A percentile compares a stretch with the other conserved stretches of the same genome.
These are phyloP conservation scores for Trypethelium eluteriae DNA, from an alignment of 495 filamentous ascomycete species.

Conservation along the genomic window DNA sequence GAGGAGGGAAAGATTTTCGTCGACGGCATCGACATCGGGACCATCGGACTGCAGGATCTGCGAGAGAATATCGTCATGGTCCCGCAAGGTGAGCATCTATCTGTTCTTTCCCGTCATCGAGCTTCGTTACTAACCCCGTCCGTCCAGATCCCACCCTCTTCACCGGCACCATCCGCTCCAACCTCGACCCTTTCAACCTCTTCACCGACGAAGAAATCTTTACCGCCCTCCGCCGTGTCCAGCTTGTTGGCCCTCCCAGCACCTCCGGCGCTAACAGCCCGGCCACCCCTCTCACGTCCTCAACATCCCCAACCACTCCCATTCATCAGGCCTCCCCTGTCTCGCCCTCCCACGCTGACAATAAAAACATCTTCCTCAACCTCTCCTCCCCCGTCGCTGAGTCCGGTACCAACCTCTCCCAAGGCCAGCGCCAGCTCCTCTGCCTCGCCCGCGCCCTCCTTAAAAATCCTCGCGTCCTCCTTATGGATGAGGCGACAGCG, in stretches of 20 bases:
- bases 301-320: background rate
- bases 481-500: slow-evolving; percentile 99
- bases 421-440: slow-evolving; percentile 91
- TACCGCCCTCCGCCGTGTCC: slow-evolving; percentile 78
- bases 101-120: background rate
- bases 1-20: slow-evolving; percentile 84
- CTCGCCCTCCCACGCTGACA: slow-evolving; percentile 39
- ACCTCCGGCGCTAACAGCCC: slow-evolving; percentile 29
- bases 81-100: slow-evolving; percentile 52
- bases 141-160: slow-evolving; percentile 80
- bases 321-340: slow-evolving; percentile 3
- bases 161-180: slow-evolving; percentile 87
- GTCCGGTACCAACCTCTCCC: slow-evolving; percentile 91
- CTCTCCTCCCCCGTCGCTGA: slow-evolving; percentile 78
- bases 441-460: slow-evolving; percentile 92
- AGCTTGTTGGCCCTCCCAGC: slow-evolving; percentile 62
- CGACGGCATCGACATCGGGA: slow-evolving; percentile 79
- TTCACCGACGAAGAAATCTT: slow-evolving; percentile 93
- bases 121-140: slow-evolving; percentile 7
- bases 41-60: slow-evolving; percentile 83
- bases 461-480: slow-evolving; percentile 80
- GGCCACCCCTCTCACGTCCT: slow-evolving; percentile 27
- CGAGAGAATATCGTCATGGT: slow-evolving; percentile 95
- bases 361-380: slow-evolving; percentile 92
- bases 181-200: slow-evolving; percentile 86